Percentiles rank a stretch among this genome's conserved stretches.
Evolutionary conservation across 176 grass and related monocot species (phyloP).

Genomic region (Puccinellia tenuiflora): DNA sequence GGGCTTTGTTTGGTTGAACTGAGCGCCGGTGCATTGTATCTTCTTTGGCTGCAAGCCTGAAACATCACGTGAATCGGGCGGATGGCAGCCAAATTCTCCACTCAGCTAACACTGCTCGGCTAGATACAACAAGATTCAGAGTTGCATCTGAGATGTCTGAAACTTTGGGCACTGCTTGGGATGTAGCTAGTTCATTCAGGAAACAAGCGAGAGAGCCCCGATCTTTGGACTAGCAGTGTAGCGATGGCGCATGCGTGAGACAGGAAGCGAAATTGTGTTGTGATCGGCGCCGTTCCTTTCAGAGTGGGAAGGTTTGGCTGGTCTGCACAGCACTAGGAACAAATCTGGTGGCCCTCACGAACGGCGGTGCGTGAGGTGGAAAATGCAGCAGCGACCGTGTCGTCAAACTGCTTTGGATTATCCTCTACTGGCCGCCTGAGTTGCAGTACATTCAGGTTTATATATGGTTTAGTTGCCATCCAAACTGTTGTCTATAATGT

Average conservation of each 20-base stretch:
- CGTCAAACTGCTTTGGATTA: not conserved
- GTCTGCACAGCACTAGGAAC: conserved; percentile 20
- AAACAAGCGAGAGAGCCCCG: not conserved
- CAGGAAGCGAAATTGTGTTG: conserved; percentile 8
- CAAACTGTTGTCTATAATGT: not conserved
- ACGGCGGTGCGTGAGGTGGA: not conserved
- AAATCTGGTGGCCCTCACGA: conserved; percentile 7
- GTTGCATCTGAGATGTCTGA: not conserved
- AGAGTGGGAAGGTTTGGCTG: conserved; percentile 9
- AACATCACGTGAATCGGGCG: not conserved
- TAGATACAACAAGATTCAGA: not conserved
- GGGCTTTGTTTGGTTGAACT: not conserved
- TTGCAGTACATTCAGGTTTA: not conserved
- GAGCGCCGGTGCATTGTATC: not conserved
- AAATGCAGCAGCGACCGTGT: not conserved
- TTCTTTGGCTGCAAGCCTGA: not conserved
- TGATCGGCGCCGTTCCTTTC: not conserved
- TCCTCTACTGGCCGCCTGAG: not conserved
- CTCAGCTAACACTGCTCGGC: not conserved
- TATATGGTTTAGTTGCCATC: not conserved
- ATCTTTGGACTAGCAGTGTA: not conserved
- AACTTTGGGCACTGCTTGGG: not conserved
- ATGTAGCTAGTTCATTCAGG: not conserved
- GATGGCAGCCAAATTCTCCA: not conserved
- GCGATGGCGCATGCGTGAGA: not conserved